Evolutionary conservation across 2,329 filamentous ascomycete genomes (phyloP), one percentile per base, ranked within the genome.

Genomic region (Xylariaceae sp.): DNA sequence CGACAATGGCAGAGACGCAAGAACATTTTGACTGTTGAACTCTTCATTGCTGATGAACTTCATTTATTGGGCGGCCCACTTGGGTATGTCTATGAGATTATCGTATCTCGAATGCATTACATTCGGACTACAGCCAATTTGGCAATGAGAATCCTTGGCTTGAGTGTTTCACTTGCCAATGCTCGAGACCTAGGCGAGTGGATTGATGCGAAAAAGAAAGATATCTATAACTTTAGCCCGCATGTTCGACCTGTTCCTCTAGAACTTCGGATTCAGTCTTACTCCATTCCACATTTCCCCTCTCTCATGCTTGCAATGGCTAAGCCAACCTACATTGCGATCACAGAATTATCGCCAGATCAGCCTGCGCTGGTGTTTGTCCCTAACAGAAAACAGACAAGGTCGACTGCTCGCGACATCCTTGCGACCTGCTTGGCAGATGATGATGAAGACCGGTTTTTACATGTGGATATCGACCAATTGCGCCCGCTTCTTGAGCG

Each of bases 241-340:
- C 88, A 93, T 67, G 87, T 93, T 57, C 87, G 95, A 51, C 89
- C 92, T 1, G 85, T 97, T 15, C 92, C 93, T 18, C 77, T 99
- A 26, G 93, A 97, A 71, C 83, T 99, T 52, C 92, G 97, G 70
- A 88, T 99, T 41, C 94, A 99, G 73, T 93, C 92, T 1, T 99
- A 94, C 75, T 90, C 87, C 23, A 96, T 96, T 55, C 92, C 95
- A 40, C 95, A 99, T 70, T 97, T 96, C 76, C 95, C 94, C 3
- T 97, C 94, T 9, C 81, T 99, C 33, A 99, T 99, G 94, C 83
- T 99, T 63, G 92, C 94, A 11, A 99, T 99, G 94, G 91, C 92
- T 13, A 93, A 95, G 72, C 95, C 95, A 16, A 88, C 91, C 1
- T 97, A 97, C 71, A 79, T 91, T 55, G 89, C 93, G 2, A 90